These are phyloP conservation scores for Lolium multiflorum DNA, from an alignment of 176 grass and related monocot genomes.

Conservation along the genomic window DNA sequence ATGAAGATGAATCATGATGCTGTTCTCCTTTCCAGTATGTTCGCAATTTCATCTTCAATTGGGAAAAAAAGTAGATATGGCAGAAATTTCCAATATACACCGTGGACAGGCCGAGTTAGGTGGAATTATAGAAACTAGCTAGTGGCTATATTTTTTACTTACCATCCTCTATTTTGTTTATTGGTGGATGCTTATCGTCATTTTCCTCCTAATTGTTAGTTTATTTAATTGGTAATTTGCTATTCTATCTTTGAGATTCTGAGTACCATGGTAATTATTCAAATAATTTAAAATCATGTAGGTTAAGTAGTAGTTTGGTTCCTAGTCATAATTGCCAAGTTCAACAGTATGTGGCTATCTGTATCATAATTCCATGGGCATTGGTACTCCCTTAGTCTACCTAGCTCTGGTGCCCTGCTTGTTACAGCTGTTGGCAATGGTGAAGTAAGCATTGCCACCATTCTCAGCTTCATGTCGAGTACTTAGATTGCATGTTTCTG, in stretches of 20 bases:
- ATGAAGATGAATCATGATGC: background rate
- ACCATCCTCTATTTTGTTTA: too few relatives aligned
- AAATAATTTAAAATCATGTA: background rate
- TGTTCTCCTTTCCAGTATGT: background rate
- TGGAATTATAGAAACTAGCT: conserved; percentile 1
- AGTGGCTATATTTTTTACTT: background rate
- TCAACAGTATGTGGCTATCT: background rate
- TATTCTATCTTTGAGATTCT: background rate
- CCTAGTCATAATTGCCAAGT: background rate
- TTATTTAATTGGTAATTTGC: background rate
- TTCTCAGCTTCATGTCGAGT: background rate
- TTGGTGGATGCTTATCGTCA: too few relatives aligned
- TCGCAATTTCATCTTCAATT: background rate
- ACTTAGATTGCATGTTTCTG: background rate
- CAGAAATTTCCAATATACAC: background rate
- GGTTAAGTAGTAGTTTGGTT: background rate
- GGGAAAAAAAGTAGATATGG: background rate
- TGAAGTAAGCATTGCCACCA: background rate
- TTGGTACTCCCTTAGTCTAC: background rate
- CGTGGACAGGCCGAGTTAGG: background rate
- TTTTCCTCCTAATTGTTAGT: background rate
- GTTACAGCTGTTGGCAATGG: background rate
- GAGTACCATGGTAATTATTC: background rate
- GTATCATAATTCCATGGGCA: background rate
- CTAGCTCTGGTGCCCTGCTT: background rate